phyloP scores from a whole-genome alignment of 192 early-diverging fungal species.

The Coemansia sp. region DNA sequence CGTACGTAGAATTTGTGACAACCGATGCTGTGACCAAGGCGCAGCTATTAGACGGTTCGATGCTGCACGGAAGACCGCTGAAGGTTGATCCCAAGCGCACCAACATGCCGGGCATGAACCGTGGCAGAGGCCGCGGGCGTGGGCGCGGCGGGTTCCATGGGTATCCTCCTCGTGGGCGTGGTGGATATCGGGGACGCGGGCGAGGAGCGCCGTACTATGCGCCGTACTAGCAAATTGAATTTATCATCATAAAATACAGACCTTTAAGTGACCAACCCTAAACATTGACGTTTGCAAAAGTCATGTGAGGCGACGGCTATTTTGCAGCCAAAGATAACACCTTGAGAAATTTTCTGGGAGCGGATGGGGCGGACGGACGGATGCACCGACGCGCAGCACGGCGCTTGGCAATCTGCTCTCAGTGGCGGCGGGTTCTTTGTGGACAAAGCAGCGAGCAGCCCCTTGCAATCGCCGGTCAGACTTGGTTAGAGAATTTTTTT shows the following conservation, averaged over 20 bases:
- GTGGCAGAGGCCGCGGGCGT: slow-evolving; percentile 74
- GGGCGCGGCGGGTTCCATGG: slow-evolving; percentile 73
- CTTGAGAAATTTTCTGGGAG: not conserved
- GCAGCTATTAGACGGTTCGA: slow-evolving; percentile 82
- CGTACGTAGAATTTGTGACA: slow-evolving; percentile 96
- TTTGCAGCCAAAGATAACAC: not conserved
- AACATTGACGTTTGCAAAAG: not conserved
- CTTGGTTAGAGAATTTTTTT: slow-evolving; percentile 1
- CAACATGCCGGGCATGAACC: slow-evolving; percentile 87
- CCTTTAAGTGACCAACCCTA: not conserved
- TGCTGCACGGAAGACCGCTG: slow-evolving; percentile 85
- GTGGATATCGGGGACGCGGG: slow-evolving; percentile 46
- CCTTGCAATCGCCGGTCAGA: not conserved
- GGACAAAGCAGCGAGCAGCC: not conserved
- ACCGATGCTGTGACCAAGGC: slow-evolving; percentile 77
- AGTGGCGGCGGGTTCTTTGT: not conserved
- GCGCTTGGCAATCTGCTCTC: not conserved
- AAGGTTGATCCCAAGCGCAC: slow-evolving; percentile 91
- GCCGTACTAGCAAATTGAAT: slow-evolving; percentile 26
- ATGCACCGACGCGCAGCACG: not conserved
- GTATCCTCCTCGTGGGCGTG: slow-evolving; percentile 45
- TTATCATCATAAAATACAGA: not conserved
- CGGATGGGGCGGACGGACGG: not conserved
- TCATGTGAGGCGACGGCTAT: not conserved
- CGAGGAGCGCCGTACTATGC: slow-evolving; percentile 39